phyloP scores from a whole-genome alignment of 352 stramenopile genomes.

The Phytophthora hibernalis region DNA sequence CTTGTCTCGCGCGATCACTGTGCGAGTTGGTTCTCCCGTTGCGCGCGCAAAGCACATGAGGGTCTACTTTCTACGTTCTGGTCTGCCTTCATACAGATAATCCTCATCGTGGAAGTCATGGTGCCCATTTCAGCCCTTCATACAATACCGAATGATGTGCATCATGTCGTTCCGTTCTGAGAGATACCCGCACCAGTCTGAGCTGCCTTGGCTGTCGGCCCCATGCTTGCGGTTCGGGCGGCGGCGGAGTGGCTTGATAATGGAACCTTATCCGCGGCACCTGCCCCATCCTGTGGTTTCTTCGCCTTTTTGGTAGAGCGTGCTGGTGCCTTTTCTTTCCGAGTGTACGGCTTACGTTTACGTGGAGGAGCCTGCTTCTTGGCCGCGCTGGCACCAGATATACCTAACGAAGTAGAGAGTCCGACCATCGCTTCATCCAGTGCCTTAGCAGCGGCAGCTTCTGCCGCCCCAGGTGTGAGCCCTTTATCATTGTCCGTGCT shows the following conservation, averaged over 20 bases:
- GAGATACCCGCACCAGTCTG: background rate
- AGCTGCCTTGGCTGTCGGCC: slow-evolving; percentile 1
- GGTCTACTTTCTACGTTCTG: slow-evolving; percentile 38
- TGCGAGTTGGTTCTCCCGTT: slow-evolving; percentile 12
- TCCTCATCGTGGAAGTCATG: slow-evolving; percentile 9
- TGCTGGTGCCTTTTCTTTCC: slow-evolving; percentile 59
- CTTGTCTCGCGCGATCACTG: slow-evolving; percentile 19
- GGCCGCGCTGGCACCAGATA: slow-evolving; percentile 6
- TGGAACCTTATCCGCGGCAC: slow-evolving; percentile 3
- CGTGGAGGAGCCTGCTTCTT: slow-evolving; percentile 55
- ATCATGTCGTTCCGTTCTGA: slow-evolving; percentile 28
- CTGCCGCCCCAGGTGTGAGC: slow-evolving; percentile 37
- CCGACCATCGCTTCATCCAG: slow-evolving; percentile 50
- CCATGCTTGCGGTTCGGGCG: slow-evolving; percentile 5
- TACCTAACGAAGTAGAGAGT: slow-evolving; percentile 33
- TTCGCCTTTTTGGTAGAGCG: slow-evolving; percentile 61
- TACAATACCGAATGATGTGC: background rate
- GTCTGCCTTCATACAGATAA: slow-evolving; percentile 22
- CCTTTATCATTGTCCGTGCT: slow-evolving; percentile 18
- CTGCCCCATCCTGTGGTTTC: slow-evolving; percentile 18
- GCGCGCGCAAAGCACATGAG: slow-evolving; percentile 7
- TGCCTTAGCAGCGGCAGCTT: slow-evolving; percentile 41
- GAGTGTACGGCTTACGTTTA: slow-evolving; percentile 75
- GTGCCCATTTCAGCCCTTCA: background rate
- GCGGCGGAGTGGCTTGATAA: slow-evolving; percentile 13